Percentiles rank a stretch among this genome's conserved stretches.
phyloP scores from a whole-genome alignment of 129 eudicot genomes.

The Lonicera japonica region DNA sequence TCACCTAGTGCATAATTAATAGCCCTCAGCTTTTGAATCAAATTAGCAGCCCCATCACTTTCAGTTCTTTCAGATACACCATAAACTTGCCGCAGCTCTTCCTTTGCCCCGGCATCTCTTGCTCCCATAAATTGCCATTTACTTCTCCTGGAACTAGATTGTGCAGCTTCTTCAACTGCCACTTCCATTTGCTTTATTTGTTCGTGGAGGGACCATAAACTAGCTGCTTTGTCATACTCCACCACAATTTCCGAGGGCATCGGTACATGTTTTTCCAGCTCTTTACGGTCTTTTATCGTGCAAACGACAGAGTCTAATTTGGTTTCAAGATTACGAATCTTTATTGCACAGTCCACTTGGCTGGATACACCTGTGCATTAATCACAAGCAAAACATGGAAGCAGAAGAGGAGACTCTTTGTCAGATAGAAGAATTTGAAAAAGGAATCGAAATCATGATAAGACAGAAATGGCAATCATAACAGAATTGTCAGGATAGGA shows the following conservation, averaged over 20 bases:
- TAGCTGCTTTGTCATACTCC: conserved; percentile 93
- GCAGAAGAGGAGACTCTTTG: too few relatives aligned
- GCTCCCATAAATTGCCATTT: conserved; percentile 99
- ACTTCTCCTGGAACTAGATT: conserved; percentile 82
- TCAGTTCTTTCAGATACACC: conserved; percentile 99
- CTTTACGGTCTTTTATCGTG: conserved; percentile 93
- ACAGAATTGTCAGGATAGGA: not conserved
- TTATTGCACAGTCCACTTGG: conserved; percentile 96
- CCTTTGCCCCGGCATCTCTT: conserved; percentile 98
- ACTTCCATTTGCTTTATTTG: conserved; percentile 90
- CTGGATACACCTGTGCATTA: conserved; percentile 73
- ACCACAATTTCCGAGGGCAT: conserved; percentile 95
- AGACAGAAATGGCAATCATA: not conserved
- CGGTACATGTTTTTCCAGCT: conserved; percentile 95
- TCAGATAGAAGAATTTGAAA: not conserved
- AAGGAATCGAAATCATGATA: conserved; percentile 1
- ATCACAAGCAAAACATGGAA: too few relatives aligned
- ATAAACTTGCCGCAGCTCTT: conserved; percentile 89
- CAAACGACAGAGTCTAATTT: conserved; percentile 89
- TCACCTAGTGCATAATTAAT: conserved; percentile 96
- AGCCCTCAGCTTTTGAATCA: conserved; percentile 92
- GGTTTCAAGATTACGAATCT: conserved; percentile 94
- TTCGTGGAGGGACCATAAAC: conserved; percentile 89
- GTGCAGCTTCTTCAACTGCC: conserved; percentile 92
- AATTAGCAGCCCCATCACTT: conserved; percentile 97